A percentile compares a stretch with the other conserved stretches of the same genome.
These are phyloP conservation scores for Camelina laxa DNA, from an alignment of 345 rosid species.

Conservation along the genomic window DNA sequence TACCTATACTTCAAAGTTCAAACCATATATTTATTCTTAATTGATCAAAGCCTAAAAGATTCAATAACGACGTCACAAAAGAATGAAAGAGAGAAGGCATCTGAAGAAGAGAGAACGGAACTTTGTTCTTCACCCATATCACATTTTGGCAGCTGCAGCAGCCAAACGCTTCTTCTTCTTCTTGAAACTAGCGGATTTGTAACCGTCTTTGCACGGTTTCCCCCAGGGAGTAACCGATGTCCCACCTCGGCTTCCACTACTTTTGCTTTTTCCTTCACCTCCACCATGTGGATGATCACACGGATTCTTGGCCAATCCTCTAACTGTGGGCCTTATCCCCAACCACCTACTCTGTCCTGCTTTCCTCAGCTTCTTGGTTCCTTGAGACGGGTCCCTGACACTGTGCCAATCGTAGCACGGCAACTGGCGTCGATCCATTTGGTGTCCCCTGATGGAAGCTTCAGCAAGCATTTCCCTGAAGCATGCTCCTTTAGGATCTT, in stretches of 20 bases:
- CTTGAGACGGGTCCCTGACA: conserved; percentile 70
- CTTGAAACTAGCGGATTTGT: conserved; percentile 64
- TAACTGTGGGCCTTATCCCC: conserved; percentile 78
- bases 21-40: too few relatives aligned
- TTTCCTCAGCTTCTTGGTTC: conserved; percentile 67
- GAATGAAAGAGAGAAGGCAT: background rate
- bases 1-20: too few relatives aligned
- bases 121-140: background rate
- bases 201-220: conserved; percentile 81
- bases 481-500: conserved; percentile 82
- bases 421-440: conserved; percentile 70
- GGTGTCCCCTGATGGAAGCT: conserved; percentile 74
- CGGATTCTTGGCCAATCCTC: conserved; percentile 91
- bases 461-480: conserved; percentile 55
- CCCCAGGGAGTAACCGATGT: conserved; percentile 87
- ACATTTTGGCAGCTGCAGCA: conserved; percentile 34
- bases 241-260: conserved; percentile 72
- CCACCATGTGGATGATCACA: conserved; percentile 96
- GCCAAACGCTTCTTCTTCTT: conserved; percentile 54
- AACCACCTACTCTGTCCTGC: conserved; percentile 90
- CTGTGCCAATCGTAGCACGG: conserved; percentile 74
- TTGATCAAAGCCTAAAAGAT: too few relatives aligned
- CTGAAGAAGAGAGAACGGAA: background rate
- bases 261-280: conserved; percentile 92
- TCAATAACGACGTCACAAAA: conserved; percentile 7